Base-by-base conservation (phyloP, 2,329 filamentous ascomycete species). In the Fusarium sacchari region DNA sequence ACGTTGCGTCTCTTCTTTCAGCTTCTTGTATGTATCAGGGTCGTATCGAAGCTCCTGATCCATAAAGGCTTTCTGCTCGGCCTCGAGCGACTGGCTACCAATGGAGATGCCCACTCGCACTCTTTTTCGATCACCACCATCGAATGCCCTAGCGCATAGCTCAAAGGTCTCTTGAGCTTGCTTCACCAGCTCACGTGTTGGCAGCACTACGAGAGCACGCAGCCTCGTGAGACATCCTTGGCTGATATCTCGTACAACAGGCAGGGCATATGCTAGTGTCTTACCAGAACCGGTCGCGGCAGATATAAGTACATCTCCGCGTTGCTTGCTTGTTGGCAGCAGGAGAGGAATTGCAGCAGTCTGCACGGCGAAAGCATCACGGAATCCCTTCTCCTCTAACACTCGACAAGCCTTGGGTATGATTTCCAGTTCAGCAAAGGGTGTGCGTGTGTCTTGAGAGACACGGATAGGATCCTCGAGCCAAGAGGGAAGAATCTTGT, bases 211-310 rank as follows among this genome's bases (percentile, higher is more conserved):
- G 2, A 99, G 82, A 2, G 92, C 95, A 43, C 93, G 89, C 14
- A 99, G 83, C 62, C 89, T 89, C 1, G 92, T 93, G 17, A 90
- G 87, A 28, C 84, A 84, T 20, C 88, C 88, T 37, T 88, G 86
- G 73, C 92, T 91, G 55, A 99, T 85, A 57, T 92, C 91, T 50
- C 94, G 90, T 8, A 97, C 88, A 66, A 99, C 90, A 0, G 96
- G 96, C 6, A 99, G 84, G 1, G 96, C 90, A 78, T 99, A 99
- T 1, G 96, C 93, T 22, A 99, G 82, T 0, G 96, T 99, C 81
- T 99, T 99, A 64, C 96, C 96, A 1, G 96, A 98, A 14, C 96
- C 96, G 0, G 96, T 99, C 3, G 96, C 93, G 0, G 97, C 96
- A 13, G 95, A 96, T 6, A 99, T 92, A 49, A 97, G 92, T 9